Evolutionary conservation across 805 yeast genomes (phyloP).

Genomic region (Debaryomyces tyrocola): DNA sequence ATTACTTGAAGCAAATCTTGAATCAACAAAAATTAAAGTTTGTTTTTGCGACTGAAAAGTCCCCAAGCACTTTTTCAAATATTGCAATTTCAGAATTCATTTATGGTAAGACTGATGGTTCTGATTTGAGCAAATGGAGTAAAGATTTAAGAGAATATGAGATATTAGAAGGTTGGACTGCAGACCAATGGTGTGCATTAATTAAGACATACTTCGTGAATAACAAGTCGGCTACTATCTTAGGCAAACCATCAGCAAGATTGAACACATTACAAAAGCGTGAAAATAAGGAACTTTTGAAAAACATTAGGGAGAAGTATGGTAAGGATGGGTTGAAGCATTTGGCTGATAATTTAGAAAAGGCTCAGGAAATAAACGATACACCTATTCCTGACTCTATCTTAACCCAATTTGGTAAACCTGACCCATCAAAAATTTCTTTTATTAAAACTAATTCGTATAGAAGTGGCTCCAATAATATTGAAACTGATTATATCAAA

Average conservation of each 20-base stretch:
- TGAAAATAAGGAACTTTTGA: constrained; percentile 49
- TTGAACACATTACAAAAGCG: constrained; percentile 54
- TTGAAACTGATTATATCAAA: constrained; percentile 26
- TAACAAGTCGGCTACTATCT: constrained; percentile 61
- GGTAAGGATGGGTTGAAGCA: constrained; percentile 62
- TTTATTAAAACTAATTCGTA: constrained; percentile 72
- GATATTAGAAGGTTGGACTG: constrained; percentile 56
- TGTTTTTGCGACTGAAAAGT: constrained; percentile 60
- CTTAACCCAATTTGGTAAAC: constrained; percentile 60
- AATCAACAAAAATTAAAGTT: constrained; percentile 64
- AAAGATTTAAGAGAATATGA: constrained; percentile 62
- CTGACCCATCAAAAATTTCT: constrained; percentile 71
- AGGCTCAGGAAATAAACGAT: constrained; percentile 70
- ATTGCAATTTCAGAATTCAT: constrained; percentile 76
- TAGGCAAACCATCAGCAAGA: constrained; percentile 68
- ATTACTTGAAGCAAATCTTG: constrained; percentile 65
- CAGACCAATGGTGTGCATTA: constrained; percentile 64
- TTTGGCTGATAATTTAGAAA: constrained; percentile 50
- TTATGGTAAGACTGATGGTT: constrained; percentile 68
- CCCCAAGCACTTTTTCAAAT: constrained; percentile 59
- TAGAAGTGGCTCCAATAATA: constrained; percentile 51
- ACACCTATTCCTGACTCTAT: constrained; percentile 72
- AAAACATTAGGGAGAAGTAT: constrained; percentile 49
- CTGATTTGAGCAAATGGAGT: constrained; percentile 55
- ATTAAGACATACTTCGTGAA: constrained; percentile 55